Percentiles rank a stretch among this genome's conserved stretches.
These are phyloP conservation scores for Tylopilus sp. DNA, from an alignment of 1,284 basidiomycete species.

Conservation along the genomic window DNA sequence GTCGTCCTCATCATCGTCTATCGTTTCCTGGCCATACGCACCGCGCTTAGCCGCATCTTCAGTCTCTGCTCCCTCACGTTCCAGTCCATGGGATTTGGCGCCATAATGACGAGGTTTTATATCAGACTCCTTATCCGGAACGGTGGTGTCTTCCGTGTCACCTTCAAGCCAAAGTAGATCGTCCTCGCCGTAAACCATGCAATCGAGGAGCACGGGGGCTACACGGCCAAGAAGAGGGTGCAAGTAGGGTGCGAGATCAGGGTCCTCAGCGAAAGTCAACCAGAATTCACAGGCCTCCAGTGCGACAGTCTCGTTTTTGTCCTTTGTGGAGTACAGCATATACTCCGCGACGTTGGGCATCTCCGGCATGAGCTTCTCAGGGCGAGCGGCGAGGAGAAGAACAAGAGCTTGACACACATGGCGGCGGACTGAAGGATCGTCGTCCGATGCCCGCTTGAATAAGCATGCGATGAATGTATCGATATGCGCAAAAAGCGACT, in stretches of 20 bases:
- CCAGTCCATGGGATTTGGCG: constrained; percentile 78
- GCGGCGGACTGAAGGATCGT: constrained; percentile 87
- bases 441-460: constrained; percentile 93
- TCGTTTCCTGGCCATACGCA: constrained; percentile 69
- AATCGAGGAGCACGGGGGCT: constrained; percentile 90
- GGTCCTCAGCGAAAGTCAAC: constrained; percentile 98
- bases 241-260: constrained; percentile 79
- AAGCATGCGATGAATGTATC: constrained; percentile 90
- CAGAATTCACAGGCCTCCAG: constrained; percentile 99
- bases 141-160: constrained; percentile 85
- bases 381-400: constrained; percentile 85
- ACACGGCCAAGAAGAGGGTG: constrained; percentile 85
- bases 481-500: constrained; percentile 85
- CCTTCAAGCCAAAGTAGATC: constrained; percentile 94
- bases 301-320: constrained; percentile 92
- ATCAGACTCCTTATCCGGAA: constrained; percentile 91
- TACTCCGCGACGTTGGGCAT: constrained; percentile 96
- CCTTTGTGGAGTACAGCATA: constrained; percentile 98
- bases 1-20: constrained; percentile 74
- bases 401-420: constrained; percentile 97
- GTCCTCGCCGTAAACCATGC: constrained; percentile 97
- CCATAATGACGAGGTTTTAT: constrained; percentile 96
- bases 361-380: constrained; percentile 96
- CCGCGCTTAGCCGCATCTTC: constrained; percentile 53
- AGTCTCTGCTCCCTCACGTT: constrained; percentile 59